These are phyloP conservation scores for Cyanidium caldarium DNA, from an alignment of 23 red algal genomes.

Conservation along the genomic window DNA sequence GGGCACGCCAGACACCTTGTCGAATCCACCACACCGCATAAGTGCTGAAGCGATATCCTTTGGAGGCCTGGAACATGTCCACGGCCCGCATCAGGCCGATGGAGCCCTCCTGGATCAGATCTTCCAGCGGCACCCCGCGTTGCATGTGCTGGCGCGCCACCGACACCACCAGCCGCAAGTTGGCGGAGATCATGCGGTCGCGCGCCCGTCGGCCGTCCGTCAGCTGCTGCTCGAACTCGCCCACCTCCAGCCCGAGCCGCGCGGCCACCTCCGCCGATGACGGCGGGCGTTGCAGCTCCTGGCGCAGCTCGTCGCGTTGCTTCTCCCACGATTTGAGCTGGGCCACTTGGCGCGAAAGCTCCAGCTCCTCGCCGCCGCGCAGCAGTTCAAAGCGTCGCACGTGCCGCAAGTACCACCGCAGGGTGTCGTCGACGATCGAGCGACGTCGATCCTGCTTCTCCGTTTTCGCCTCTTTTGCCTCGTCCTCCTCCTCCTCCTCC, in stretches of 20 bases:
- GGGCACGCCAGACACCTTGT: slow-evolving; percentile 44
- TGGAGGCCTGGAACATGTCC: slow-evolving; percentile 63
- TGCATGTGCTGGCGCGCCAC: slow-evolving; percentile 63
- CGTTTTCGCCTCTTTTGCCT: neutral
- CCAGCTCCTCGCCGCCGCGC: neutral
- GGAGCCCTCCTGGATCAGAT: slow-evolving; percentile 86
- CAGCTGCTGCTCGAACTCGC: slow-evolving; percentile 22
- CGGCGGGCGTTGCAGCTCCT: slow-evolving; percentile 11
- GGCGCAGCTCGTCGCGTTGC: neutral
- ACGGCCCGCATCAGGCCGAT: slow-evolving; percentile 66
- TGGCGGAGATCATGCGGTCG: slow-evolving; percentile 39
- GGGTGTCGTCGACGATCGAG: neutral
- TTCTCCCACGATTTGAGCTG: neutral
- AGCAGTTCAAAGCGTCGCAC: neutral
- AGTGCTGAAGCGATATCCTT: slow-evolving; percentile 74
- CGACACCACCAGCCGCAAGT: slow-evolving; percentile 67
- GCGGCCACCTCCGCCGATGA: slow-evolving; percentile 39
- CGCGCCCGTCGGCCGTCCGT: slow-evolving; percentile 4
- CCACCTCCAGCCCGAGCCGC: slow-evolving; percentile 11
- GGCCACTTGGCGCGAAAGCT: neutral
- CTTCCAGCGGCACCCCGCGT: slow-evolving; percentile 42
- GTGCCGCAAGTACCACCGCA: slow-evolving; percentile 1
- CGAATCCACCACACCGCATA: slow-evolving; percentile 88
- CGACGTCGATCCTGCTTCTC: neutral
- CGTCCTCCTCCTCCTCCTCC: neutral